phyloP scores from a whole-genome alignment of 768 basidiomycete species.

The Trametes villosa region DNA sequence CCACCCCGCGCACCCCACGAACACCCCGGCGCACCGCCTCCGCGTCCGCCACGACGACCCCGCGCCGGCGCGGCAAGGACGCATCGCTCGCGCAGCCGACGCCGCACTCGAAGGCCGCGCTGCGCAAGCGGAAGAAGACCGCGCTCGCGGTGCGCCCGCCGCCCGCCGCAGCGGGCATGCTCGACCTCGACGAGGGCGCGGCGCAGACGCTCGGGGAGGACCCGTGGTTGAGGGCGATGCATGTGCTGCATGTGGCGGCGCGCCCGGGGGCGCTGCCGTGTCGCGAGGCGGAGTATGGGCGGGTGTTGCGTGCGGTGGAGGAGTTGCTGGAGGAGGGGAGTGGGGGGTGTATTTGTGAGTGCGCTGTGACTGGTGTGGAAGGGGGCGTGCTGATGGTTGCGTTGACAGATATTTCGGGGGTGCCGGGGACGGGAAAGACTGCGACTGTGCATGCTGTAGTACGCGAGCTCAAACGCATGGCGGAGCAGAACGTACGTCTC shows the following conservation, averaged over 20 bases:
- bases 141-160: slow-evolving; percentile 42
- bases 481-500: slow-evolving; percentile 68
- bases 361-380: background rate
- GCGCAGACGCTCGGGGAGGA: slow-evolving; percentile 41
- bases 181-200: slow-evolving; percentile 39
- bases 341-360: slow-evolving; percentile 94
- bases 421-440: slow-evolving; percentile 99
- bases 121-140: slow-evolving; percentile 50
- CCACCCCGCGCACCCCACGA: slow-evolving; percentile 21
- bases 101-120: slow-evolving; percentile 74
- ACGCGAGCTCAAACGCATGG: slow-evolving; percentile 87
- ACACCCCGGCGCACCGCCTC: slow-evolving; percentile 7
- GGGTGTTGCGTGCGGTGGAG: slow-evolving; percentile 75
- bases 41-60: slow-evolving; percentile 23
- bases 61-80: slow-evolving; percentile 26
- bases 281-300: slow-evolving; percentile 81
- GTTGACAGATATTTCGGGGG: slow-evolving; percentile 87
- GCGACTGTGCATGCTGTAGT: slow-evolving; percentile 96
- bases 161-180: slow-evolving; percentile 37
- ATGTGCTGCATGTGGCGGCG: slow-evolving; percentile 90
- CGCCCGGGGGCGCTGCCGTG: slow-evolving; percentile 90
- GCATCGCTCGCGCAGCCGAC: slow-evolving; percentile 62
- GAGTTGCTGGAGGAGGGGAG: slow-evolving; percentile 90
- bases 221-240: slow-evolving; percentile 87
- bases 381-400: background rate